Evolutionary conservation across 305 asterid genomes (phyloP).

Genomic region (Nicotiana rustica): DNA sequence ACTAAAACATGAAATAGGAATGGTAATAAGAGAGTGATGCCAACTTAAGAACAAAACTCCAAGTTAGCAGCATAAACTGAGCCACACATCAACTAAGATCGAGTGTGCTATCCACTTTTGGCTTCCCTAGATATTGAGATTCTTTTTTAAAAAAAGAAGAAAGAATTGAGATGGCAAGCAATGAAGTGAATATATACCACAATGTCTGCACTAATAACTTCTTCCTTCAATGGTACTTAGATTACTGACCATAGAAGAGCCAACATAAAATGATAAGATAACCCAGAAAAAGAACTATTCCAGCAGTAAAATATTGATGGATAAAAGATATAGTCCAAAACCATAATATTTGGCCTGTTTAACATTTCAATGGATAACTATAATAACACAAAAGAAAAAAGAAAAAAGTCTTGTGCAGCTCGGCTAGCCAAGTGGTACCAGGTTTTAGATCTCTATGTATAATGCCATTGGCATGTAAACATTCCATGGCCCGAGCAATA

Average conservation of each 20-base stretch:
- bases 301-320: slow-evolving; percentile 19
- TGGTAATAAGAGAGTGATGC: slow-evolving; percentile 2
- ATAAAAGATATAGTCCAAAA: slow-evolving; percentile 18
- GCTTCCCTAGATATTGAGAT: slow-evolving; percentile 16
- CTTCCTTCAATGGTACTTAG: slow-evolving; percentile 14
- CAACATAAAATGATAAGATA: slow-evolving; percentile 32
- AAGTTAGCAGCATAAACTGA: slow-evolving; percentile 27
- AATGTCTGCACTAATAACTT: slow-evolving; percentile 23
- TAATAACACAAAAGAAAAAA: not conserved
- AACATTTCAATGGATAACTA: slow-evolving; percentile 37
- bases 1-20: not conserved
- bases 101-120: not conserved
- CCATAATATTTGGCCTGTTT: not conserved
- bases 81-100: slow-evolving; percentile 18
- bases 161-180: slow-evolving; percentile 11
- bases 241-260: slow-evolving; percentile 23
- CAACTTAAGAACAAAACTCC: slow-evolving; percentile 10
- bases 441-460: slow-evolving; percentile 97
- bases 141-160: not conserved
- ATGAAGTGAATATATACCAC: slow-evolving; percentile 6
- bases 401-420: slow-evolving; percentile 43
- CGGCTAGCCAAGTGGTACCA: slow-evolving; percentile 62
- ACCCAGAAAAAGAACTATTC: slow-evolving; percentile 12
- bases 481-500: slow-evolving; percentile 90
- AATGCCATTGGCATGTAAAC: slow-evolving; percentile 92